Conservation (phyloP, 495 filamentous ascomycete genomes). For the Astrocystis sublimbata region DNA sequence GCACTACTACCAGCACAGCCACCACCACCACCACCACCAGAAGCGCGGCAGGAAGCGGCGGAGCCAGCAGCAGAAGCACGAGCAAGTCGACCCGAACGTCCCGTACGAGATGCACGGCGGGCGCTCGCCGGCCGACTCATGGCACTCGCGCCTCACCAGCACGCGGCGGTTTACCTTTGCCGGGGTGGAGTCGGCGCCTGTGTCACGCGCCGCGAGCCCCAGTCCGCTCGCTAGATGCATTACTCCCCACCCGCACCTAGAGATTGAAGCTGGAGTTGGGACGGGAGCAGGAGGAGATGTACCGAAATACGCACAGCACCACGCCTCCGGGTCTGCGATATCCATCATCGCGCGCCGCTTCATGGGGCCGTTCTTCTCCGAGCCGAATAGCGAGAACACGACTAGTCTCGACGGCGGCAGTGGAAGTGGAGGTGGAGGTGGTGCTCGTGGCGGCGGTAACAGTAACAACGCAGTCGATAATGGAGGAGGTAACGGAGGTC, state of each 20-base stretch:
- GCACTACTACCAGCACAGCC: not conserved
- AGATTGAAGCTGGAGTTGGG: not conserved
- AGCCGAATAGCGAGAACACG: not conserved
- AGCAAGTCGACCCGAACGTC: not conserved
- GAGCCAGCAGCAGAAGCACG: not conserved
- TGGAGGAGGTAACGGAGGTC: too few relatives aligned
- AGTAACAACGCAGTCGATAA: too few relatives aligned
- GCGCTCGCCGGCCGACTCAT: constrained; percentile 6
- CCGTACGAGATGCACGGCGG: constrained; percentile 17
- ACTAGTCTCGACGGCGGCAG: not conserved
- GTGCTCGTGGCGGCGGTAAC: too few relatives aligned
- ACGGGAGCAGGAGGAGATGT: not conserved
- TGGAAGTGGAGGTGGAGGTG: too few relatives aligned
- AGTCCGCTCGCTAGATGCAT: not conserved
- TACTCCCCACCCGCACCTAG: too few relatives aligned
- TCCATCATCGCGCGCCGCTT: constrained; percentile 8
- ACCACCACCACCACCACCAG: not conserved
- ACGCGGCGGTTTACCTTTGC: not conserved
- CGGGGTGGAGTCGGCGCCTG: not conserved
- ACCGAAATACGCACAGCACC: constrained; percentile 1
- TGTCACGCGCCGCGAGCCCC: not conserved
- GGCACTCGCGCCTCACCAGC: not conserved
- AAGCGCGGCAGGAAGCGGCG: not conserved
- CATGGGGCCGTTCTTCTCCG: constrained; percentile 15
- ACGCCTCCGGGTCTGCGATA: constrained; percentile 3